Conservation (phyloP, 768 basidiomycete species). For the Austroboletus festivus region DNA sequence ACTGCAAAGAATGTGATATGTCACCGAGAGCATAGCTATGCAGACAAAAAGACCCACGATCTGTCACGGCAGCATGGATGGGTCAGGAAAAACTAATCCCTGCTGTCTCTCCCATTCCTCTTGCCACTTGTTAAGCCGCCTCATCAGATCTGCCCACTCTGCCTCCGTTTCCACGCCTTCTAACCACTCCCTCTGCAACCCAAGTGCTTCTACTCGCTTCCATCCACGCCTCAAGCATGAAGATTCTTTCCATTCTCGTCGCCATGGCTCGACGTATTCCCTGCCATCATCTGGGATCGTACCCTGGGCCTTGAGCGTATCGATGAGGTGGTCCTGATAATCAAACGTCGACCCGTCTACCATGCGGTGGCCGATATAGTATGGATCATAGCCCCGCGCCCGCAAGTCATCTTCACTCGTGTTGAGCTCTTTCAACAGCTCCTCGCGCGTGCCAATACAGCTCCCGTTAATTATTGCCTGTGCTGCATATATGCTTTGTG, state of each 20-base stretch:
- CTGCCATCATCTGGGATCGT: too few species aligned
- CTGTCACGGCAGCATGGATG: too few species aligned
- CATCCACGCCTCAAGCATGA: too few species aligned
- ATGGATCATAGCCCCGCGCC: constrained; percentile 45
- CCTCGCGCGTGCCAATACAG: constrained; percentile 39
- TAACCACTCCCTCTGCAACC: constrained; percentile 41
- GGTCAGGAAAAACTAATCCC: constrained; percentile 13
- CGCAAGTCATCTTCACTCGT: constrained; percentile 39
- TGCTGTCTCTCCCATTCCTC: constrained; percentile 46
- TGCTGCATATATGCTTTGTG: constrained; percentile 47
- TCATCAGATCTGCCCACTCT: constrained; percentile 50
- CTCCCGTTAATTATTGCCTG: constrained; percentile 42
- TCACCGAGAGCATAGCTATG: too few species aligned
- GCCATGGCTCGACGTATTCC: constrained; percentile 21
- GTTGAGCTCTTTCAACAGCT: constrained; percentile 40
- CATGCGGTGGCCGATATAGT: constrained; percentile 45
- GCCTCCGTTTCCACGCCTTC: constrained; percentile 48
- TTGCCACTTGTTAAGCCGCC: constrained; percentile 47
- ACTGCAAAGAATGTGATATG: too few species aligned
- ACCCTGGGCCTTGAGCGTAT: constrained; percentile 5
- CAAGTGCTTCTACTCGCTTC: constrained; percentile 42
- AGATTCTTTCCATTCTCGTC: too few species aligned
- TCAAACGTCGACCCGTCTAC: constrained; percentile 30
- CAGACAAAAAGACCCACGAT: too few species aligned
- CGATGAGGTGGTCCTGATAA: constrained; percentile 38